Evolutionary conservation across 495 filamentous ascomycete genomes (phyloP).

Genomic region (Trichoderma erinaceum): DNA sequence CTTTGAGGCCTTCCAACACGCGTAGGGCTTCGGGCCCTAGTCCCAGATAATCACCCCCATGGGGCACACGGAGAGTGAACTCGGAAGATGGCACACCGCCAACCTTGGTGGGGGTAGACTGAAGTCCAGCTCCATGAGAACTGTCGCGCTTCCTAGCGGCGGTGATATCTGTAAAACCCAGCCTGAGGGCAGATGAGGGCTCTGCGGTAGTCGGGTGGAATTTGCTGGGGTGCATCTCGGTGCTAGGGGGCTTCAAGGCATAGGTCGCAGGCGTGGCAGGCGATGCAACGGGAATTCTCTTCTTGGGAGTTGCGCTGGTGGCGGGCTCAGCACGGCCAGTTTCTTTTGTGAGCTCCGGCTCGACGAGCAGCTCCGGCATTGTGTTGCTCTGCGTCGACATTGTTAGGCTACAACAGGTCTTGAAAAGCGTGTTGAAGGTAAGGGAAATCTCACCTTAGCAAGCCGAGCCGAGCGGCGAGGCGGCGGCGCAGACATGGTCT

Average conservation of each 20-base stretch:
- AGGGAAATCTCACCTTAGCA: conserved; percentile 33
- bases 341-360: conserved; percentile 17
- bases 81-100: conserved; percentile 44
- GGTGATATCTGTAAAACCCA: conserved; percentile 61
- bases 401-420: conserved; percentile 15
- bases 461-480: conserved; percentile 46
- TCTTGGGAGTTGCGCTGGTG: conserved; percentile 13
- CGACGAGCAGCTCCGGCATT: conserved; percentile 17
- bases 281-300: conserved; percentile 23
- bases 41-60: conserved; percentile 44
- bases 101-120: conserved; percentile 47
- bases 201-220: conserved; percentile 58
- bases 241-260: conserved; percentile 49
- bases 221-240: conserved; percentile 77
- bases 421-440: conserved; percentile 17
- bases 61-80: conserved; percentile 69
- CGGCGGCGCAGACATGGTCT: conserved; percentile 28
- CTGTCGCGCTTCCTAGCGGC: conserved; percentile 31
- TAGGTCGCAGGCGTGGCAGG: conserved; percentile 38
- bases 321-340: neutral
- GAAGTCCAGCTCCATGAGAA: conserved; percentile 23
- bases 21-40: conserved; percentile 67
- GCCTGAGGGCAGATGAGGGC: conserved; percentile 57
- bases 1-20: conserved; percentile 71
- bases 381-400: neutral